These are phyloP conservation scores for Penicillium sp. DNA, from an alignment of 2,329 filamentous ascomycete genomes.

Conservation along the genomic window DNA sequence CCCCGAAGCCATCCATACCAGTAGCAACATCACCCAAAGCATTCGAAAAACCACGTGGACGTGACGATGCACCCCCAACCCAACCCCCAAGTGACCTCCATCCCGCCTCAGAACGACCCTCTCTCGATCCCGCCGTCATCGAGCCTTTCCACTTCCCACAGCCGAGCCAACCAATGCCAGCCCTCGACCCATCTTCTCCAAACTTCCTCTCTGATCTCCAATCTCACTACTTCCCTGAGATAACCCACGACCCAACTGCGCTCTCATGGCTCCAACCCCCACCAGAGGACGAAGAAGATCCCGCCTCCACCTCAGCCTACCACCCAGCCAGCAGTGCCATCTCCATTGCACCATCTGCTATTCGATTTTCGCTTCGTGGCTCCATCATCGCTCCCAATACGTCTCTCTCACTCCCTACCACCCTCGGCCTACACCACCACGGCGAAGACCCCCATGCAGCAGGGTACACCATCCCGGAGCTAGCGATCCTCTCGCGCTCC, in stretches of 20 bases:
- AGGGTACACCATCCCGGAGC: constrained; percentile 86
- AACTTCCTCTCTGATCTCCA: constrained; percentile 83
- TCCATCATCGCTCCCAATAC: constrained; percentile 73
- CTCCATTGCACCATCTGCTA: constrained; percentile 61
- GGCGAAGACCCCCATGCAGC: constrained; percentile 88
- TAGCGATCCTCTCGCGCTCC: constrained; percentile 76
- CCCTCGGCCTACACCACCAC: constrained; percentile 87
- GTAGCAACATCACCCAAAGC: constrained; percentile 4
- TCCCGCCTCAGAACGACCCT: constrained; percentile 40
- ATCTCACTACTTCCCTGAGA: constrained; percentile 86
- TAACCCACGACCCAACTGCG: constrained; percentile 78
- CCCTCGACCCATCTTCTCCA: constrained; percentile 78
- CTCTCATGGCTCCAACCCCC: constrained; percentile 87
- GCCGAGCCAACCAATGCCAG: constrained; percentile 54
- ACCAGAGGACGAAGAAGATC: constrained; percentile 58
- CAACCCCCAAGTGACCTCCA: constrained; percentile 38
- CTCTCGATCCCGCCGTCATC: constrained; percentile 24
- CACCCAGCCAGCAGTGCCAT: constrained; percentile 72
- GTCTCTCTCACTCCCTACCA: constrained; percentile 70
- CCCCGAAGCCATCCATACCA: constrained; percentile 8
- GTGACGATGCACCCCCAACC: constrained; percentile 38
- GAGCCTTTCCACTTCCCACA: constrained; percentile 45
- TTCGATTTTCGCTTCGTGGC: constrained; percentile 88
- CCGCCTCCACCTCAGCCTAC: constrained; percentile 73
- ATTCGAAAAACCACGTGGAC: constrained; percentile 9